Base-by-base conservation (phyloP, 2,329 filamentous ascomycete genomes). In the Pezicula neosporulosa region DNA sequence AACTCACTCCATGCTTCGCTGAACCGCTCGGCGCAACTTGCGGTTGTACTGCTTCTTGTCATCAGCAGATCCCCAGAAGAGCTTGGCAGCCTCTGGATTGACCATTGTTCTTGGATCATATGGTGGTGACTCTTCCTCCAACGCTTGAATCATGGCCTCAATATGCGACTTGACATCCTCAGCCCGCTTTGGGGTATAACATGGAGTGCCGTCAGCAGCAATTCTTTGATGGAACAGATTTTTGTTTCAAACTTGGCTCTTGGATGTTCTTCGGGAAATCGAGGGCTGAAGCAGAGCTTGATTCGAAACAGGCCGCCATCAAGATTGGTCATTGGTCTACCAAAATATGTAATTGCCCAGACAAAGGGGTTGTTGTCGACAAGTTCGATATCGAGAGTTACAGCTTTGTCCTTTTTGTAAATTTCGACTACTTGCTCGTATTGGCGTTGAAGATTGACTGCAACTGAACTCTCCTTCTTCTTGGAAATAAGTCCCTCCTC, bases 61-160 rank as follows among this genome's bases (percentile, higher is more conserved):
- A 2, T 91, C 86, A 1, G 81, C 71, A 4, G 78, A 78, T 3
- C 91, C 91, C 93, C 94, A 99, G 65, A 87, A 94, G 43, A 97
- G 74, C 68, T 85, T 89, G 38, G 88, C 86, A 2, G 92, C 91
- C 63, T 96, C 92, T 0, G 85, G 87, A 57, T 96, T 87, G 36
- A 97, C 90, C 30, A 90, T 81, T 10, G 89, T 92, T 43, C 93
- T 81, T 1, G 94, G 94, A 65, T 99, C 94, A 64, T 96, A 97
- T 0, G 88, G 86, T 0, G 92, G 90, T 2, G 83, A 79, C 54
- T 95, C 90, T 50, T 97, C 92, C 64, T 97, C 91, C n/a, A 97
- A 76, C 1, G 86, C 80, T 6, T 81, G 78, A 56, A 97, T 82
- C 50, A 97, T 87, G 4, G 87, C 88, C 50, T 95, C 86, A 41